Evolutionary conservation across 1,139 yeast genomes (phyloP), one percentile per base, ranked within the genome.

Genomic region (Suhomyces coccinellae): DNA sequence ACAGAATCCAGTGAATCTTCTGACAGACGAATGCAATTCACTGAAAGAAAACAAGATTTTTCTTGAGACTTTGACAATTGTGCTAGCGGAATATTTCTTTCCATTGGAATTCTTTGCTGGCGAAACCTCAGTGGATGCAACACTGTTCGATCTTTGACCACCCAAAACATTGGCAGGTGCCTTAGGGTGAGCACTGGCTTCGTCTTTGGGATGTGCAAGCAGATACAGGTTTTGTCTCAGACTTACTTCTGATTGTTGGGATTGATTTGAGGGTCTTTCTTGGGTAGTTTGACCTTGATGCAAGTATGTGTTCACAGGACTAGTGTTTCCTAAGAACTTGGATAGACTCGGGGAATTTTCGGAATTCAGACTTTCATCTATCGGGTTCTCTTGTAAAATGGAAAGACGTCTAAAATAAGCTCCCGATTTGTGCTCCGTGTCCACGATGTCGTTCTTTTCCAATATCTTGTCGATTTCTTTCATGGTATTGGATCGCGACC

Each of bases 321-420:
- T 28, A 6, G 30, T 14, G 14, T 14, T 30, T 4, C 27, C 22
- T 9, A 29, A 12, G 15, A 24, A 20, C 16, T 28, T 37, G 10
- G 30, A 4, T 3, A 28, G 14, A 9, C 29, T 22, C 9, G 26
- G 20, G 10, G 22, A 14, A 35, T 16, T 29, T 4, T 20, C 24
- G 24, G 41, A 20, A 9, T 51, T 41, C 28, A 41, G 31, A 14
- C 46, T 43, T 43, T 69, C 75, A 46, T 67, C 74, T 6, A 50
- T 53, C n/a, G 77, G 77, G 44, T 71, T 75, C 53, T 84, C 93
- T 22, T 83, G 86, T 28, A 86, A 63, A 0, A 87, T 82, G 1
- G 93, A 84, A 39, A 86, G 64, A 48, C 95, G 72, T 53, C 86
- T 73, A 59, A 85, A 85, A 58, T 85, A 85, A 31, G 88, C 90